These are phyloP conservation scores for Zoysia matrella DNA, from an alignment of 202 grass and related monocot genomes.

Conservation along the genomic window DNA sequence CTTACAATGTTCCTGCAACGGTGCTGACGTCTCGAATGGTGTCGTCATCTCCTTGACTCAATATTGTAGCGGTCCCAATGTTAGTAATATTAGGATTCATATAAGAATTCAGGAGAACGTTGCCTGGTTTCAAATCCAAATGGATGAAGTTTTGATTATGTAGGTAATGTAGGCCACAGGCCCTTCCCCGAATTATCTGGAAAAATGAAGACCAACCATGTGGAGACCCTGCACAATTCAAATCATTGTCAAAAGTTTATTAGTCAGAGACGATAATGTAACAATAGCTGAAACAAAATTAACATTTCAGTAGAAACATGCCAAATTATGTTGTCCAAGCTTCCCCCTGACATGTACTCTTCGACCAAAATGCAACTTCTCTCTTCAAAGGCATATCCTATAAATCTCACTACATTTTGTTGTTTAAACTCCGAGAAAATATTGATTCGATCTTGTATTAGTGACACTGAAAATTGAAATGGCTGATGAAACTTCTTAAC, in stretches of 20 bases:
- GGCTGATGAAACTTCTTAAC: not conserved
- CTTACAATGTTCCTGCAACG: not conserved
- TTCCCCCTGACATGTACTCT: slow-evolving; percentile 8
- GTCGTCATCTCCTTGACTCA: not conserved
- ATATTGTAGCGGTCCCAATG: not conserved
- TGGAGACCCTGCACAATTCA: not conserved
- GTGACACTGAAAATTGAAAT: not conserved
- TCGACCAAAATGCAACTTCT: not conserved
- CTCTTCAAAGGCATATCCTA: not conserved
- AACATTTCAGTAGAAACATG: not conserved
- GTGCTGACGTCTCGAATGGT: not conserved
- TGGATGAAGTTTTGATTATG: slow-evolving; percentile 14
- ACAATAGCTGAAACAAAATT: not conserved
- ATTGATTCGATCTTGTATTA: not conserved
- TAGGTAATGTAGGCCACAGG: slow-evolving; percentile 19
- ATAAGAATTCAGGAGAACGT: slow-evolving; percentile 9
- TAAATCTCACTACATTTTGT: not conserved
- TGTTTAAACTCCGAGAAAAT: not conserved
- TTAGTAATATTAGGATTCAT: slow-evolving; percentile 10
- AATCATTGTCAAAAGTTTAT: not conserved
- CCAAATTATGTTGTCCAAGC: not conserved
- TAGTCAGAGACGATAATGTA: no score
- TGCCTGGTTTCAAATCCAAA: slow-evolving; percentile 21
- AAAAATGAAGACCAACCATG: slow-evolving; percentile 17
- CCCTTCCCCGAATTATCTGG: slow-evolving; percentile 14